Conservation (phyloP, 202 grass and related monocot genomes). For the Setaria italica region DNA sequence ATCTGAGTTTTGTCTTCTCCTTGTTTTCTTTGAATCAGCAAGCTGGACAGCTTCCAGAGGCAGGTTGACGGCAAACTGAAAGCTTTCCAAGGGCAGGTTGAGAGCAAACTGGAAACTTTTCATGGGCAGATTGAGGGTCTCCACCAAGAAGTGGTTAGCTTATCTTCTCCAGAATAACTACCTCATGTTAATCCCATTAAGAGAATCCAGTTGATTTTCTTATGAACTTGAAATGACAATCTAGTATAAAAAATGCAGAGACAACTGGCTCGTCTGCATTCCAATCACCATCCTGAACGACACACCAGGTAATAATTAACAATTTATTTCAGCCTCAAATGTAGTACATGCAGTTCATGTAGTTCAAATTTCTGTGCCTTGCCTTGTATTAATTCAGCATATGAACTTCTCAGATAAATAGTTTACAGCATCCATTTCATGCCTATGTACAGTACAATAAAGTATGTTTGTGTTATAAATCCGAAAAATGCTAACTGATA, state of each 20-base stretch:
- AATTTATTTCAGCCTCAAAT: not conserved
- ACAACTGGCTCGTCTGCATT: not conserved
- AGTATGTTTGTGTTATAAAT: not conserved
- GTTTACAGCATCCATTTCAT: not conserved
- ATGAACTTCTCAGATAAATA: not conserved
- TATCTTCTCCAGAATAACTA: not conserved
- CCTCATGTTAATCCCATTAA: not conserved
- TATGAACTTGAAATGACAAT: not conserved
- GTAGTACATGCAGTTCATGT: not conserved
- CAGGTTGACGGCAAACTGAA: conserved; percentile 25
- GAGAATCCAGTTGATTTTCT: conserved; percentile 2
- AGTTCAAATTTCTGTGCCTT: not conserved
- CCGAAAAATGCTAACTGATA: not conserved
- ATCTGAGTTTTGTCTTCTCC: not conserved
- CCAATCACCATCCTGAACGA: not conserved
- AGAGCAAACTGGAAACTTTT: conserved; percentile 3
- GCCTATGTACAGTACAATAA: not conserved
- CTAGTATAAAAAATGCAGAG: conserved; percentile 2
- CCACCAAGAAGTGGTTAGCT: conserved; percentile 32
- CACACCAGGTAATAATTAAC: not conserved
- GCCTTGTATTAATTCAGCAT: not conserved
- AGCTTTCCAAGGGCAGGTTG: conserved; percentile 7
- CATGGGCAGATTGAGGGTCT: conserved; percentile 19
- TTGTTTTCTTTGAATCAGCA: not conserved
- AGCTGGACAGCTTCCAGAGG: conserved; percentile 22